Percentiles rank a stretch among this genome's conserved stretches.
These are phyloP conservation scores for Grosmannia huntii DNA, from an alignment of 2,329 filamentous ascomycete species.

Conservation along the genomic window DNA sequence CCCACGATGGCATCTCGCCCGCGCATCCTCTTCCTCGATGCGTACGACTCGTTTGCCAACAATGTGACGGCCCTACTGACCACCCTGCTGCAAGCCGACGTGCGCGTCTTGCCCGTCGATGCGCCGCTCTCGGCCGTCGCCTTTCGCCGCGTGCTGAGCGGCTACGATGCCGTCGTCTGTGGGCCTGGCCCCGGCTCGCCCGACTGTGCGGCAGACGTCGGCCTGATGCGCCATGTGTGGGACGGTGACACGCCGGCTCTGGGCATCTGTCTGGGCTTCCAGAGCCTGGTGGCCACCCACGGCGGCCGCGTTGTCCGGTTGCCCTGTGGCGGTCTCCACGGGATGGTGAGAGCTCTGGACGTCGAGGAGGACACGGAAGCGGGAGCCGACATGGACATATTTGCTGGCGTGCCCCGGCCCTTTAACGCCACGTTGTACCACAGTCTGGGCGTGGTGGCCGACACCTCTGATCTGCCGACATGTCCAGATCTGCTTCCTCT, in stretches of 20 bases:
- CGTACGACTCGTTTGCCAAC: conserved; percentile 93
- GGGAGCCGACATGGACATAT: conserved; percentile 55
- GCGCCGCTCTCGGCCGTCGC: conserved; percentile 31
- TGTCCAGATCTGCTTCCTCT: conserved; percentile 39
- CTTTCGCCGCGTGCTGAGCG: conserved; percentile 36
- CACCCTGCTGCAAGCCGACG: conserved; percentile 51
- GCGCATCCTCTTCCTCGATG: conserved; percentile 75
- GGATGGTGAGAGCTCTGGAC: conserved; percentile 49
- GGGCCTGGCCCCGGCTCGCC: conserved; percentile 86
- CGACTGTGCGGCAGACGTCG: conserved; percentile 58
- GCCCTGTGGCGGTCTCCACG: conserved; percentile 58
- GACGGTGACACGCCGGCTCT: conserved; percentile 53
- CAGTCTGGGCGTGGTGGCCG: conserved; percentile 35
- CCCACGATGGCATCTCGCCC: neutral
- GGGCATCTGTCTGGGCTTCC: conserved; percentile 82
- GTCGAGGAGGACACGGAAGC: conserved; percentile 3
- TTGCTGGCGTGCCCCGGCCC: conserved; percentile 37
- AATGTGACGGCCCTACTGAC: conserved; percentile 80
- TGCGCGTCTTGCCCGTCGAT: conserved; percentile 63
- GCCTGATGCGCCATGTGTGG: conserved; percentile 71
- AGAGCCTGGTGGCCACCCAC: conserved; percentile 61
- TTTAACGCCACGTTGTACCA: conserved; percentile 71
- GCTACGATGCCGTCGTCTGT: conserved; percentile 75
- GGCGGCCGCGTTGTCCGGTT: conserved; percentile 49
- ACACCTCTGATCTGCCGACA: conserved; percentile 6